Evolutionary conservation across 177 flowering plant genomes (phyloP).

Genomic region (Vitis hybrid): DNA sequence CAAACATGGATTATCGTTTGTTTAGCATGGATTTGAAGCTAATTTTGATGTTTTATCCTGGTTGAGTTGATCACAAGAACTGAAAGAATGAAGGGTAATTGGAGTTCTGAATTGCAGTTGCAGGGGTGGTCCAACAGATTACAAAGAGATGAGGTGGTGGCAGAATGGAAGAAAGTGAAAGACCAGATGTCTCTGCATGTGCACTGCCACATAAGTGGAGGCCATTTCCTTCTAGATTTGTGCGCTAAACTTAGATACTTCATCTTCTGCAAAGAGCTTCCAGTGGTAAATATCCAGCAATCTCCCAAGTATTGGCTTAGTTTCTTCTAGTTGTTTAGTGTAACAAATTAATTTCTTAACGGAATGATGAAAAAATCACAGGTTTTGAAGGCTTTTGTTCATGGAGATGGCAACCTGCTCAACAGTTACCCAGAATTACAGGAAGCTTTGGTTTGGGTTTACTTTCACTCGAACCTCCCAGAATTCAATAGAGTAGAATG

Average conservation of each 20-base stretch:
- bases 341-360: no score
- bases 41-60: no score
- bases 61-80: no score
- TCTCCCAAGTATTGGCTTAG: no score
- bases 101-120: slow-evolving; percentile 42
- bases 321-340: no score
- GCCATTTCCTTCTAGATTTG: slow-evolving; percentile 72
- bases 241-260: slow-evolving; percentile 71
- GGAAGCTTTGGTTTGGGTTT: slow-evolving; percentile 90
- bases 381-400: slow-evolving; percentile 91
- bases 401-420: slow-evolving; percentile 80
- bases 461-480: slow-evolving; percentile 81
- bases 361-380: slow-evolving; percentile 9
- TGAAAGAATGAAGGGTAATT: neutral
- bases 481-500: slow-evolving; percentile 84
- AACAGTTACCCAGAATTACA: slow-evolving; percentile 73
- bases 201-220: slow-evolving; percentile 96
- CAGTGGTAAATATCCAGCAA: slow-evolving; percentile 55
- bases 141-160: slow-evolving; percentile 93
- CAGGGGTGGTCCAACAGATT: slow-evolving; percentile 87
- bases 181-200: slow-evolving; percentile 93
- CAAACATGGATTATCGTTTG: no score
- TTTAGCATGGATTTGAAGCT: no score
- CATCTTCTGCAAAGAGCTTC: slow-evolving; percentile 95
- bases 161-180: slow-evolving; percentile 91